These are phyloP conservation scores for Backusella mclennaniae DNA, from an alignment of 192 early-diverging fungal genomes.

Conservation along the genomic window DNA sequence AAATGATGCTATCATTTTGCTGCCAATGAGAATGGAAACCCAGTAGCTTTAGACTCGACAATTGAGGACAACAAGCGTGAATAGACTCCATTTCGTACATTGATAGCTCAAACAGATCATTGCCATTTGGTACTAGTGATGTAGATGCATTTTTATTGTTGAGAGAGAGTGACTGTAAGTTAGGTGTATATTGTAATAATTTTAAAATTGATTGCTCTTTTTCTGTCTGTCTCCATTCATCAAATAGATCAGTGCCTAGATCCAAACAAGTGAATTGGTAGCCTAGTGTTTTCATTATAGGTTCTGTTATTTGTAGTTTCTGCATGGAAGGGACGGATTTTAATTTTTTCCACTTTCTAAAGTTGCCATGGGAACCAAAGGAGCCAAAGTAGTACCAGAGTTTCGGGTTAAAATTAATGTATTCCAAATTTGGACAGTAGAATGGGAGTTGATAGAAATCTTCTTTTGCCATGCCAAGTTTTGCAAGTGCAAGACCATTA, in stretches of 20 bases:
- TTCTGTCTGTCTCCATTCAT: not conserved
- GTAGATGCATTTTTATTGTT: not conserved
- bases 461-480: not conserved
- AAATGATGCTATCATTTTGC: not conserved
- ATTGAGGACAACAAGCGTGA: slow-evolving; percentile 2
- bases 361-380: not conserved
- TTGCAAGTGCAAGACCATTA: not conserved
- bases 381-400: slow-evolving; percentile 5
- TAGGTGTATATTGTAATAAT: not conserved
- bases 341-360: not conserved
- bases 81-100: slow-evolving; percentile 3
- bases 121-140: not conserved
- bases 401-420: not conserved
- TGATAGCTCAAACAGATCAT: not conserved
- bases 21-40: not conserved
- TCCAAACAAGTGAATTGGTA: not conserved
- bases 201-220: not conserved
- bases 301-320: not conserved
- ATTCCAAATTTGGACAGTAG: slow-evolving; percentile 3
- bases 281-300: not conserved
- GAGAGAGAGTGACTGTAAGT: not conserved
- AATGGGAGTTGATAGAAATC: not conserved
- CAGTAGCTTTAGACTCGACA: not conserved
- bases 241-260: not conserved
- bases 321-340: not conserved